These are phyloP conservation scores for Blastocystis sp. DNA, from an alignment of 352 stramenopile species.

Conservation along the genomic window DNA sequence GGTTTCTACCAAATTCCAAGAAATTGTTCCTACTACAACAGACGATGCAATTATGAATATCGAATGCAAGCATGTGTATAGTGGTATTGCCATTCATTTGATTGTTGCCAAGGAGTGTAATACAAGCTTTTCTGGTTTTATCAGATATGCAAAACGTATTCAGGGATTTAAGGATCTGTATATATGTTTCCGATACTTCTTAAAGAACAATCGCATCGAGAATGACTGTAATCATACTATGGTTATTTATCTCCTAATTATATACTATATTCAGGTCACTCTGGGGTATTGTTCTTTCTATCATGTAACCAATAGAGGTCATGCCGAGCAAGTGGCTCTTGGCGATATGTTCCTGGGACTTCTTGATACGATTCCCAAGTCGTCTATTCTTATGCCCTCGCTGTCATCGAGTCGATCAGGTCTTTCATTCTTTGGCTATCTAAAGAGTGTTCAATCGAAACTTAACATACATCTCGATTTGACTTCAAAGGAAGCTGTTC, in stretches of 20 bases:
- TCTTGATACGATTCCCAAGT: neutral
- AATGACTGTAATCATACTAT: constrained; percentile 1
- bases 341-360: neutral
- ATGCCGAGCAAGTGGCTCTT: neutral
- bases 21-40: neutral
- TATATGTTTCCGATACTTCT: neutral
- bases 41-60: neutral
- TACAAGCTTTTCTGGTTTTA: constrained; percentile 6
- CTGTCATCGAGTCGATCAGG: neutral
- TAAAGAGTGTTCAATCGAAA: neutral
- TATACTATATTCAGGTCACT: constrained; percentile 7
- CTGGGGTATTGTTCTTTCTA: neutral
- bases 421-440: neutral
- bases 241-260: neutral
- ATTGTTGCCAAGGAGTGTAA: neutral
- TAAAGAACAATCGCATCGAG: neutral
- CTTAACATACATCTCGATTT: neutral
- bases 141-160: constrained; percentile 5
- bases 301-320: neutral
- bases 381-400: neutral
- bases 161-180: neutral
- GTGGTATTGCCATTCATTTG: neutral
- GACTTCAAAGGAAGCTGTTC: neutral
- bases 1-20: constrained; percentile 14
- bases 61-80: constrained; percentile 1